Base-by-base conservation (phyloP, 1,284 basidiomycete genomes). In the Exobasidium rhododendri region DNA sequence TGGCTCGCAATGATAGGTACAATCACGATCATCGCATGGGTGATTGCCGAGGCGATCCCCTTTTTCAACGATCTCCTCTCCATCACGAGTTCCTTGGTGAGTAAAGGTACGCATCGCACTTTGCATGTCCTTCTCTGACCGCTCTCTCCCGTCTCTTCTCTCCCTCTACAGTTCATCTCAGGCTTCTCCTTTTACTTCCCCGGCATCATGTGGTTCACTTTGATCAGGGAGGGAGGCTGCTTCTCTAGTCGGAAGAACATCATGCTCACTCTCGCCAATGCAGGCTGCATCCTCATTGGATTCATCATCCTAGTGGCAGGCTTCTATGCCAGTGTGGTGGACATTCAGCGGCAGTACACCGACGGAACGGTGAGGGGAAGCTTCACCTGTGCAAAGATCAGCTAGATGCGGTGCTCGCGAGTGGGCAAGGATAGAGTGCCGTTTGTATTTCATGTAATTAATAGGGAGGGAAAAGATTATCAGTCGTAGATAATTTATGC, bases 161-260 rank as follows among this genome's bases (percentile, higher is more conserved):
- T n/a, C n/a, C n/a, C n/a, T n/a, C n/a, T n/a, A n/a, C n/a, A n/a
- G n/a, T 52, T 71, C 40, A 69, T 75, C 31, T 67, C 64, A 10
- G 67, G 65, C 44, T 77, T 72, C 53, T 68, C 63, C 31, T 75
- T 71, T 68, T 70, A 62, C 59, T 65, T 69, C 45, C 70, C 68
- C 2, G 61, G 55, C 11, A 55, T 73, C 28, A 59, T 64, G 0
- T 70, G 69, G 67, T 45, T 58, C 22, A 70, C 67, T 54, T 20
- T 62, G 5, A 29, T 62, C 17, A 40, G 55, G 17, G 29, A 62
- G 29, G 63, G 91, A 77, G 72, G 82, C 73, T 55, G 62, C 62
- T 65, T 56, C 35, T 62, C 54, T 57, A 61, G 40, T 63, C 66
- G 58, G 70, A 72, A 59, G 65, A 73, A 71, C 62, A 63, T 56